Evolutionary conservation across 2,329 filamentous ascomycete species (phyloP), one percentile per base, ranked within the genome.

Genomic region (Colletotrichum sp.): DNA sequence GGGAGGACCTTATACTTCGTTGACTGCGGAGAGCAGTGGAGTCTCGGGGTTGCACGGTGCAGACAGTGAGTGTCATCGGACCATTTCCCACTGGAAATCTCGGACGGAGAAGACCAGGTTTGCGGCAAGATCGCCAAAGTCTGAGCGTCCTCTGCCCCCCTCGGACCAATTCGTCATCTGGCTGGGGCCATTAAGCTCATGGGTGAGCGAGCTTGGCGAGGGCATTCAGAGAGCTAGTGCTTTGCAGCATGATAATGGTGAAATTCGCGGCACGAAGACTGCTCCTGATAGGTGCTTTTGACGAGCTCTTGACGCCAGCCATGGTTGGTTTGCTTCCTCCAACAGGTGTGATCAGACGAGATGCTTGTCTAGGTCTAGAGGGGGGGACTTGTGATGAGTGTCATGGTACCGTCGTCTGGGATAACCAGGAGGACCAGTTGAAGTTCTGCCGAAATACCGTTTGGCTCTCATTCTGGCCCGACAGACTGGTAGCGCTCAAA

Each of bases 401-500:
- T 70, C 39, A n/a, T 68, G 55, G 63, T 68, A 76, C 69, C 24
- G 16, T 18, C 30, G 44, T 21, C 26, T 49, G 68, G 44, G 55
- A 39, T 49, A 49, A 49, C 39, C 18, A n/a, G 39, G 39, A 49
- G 39, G 24, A 34, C 73, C 39, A 36, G 63, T 76, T 64, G 34
- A 32, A 59, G 18, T 7, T 18, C 36, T 67, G 64, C 32, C 55
- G 73, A 30, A 44, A n/a, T 57, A 52, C 55, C 32, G 24, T 28
- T 34, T 68, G 68, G 21, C 55, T 21, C 21, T 52, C n/a, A 13
- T 30, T 49, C 21, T 10, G 77, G 78, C 78, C 82, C 82, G 79
- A 79, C 70, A 78, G 77, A 80, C 76, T 79, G 82, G 82, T 81
- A 82, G 80, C 81, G 81, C 81, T 75, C 79, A 78, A 71, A 79